Evolutionary conservation across 768 basidiomycete species (phyloP), one percentile per base, ranked within the genome.

Genomic region (Psilocybe cyanescens): DNA sequence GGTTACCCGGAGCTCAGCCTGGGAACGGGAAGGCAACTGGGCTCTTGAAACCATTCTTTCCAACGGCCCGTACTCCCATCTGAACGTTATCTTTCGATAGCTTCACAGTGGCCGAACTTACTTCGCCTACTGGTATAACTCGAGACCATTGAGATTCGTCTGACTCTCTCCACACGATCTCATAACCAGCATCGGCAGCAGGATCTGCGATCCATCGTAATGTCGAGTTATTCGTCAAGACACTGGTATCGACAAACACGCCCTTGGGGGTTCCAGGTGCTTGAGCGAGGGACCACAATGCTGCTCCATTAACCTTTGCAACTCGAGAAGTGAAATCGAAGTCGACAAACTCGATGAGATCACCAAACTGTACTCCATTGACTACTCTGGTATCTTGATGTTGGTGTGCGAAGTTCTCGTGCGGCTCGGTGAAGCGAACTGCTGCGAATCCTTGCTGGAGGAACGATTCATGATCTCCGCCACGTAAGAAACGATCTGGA

Each of bases 401-500:
- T 69, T 86, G 83, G 66, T 85, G 83, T 35, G 80, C 82, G 67
- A 83, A 85, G 67, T 85, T 79, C 69, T 86, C 83, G 68, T 81
- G 73, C 7, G 83, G 84, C 63, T 85, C 85, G 0, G 82, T 84
- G 74, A 84, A 85, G 28, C 83, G 80, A 28, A 83, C 80, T 0
- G 84, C 85, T 8, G 85, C 74, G 72, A 80, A 84, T 11, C 83
- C 84, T 60, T 73, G 73, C 35, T 71, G 65, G 29, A 84, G 74
- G 81, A 85, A 85, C 16, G 80, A 78, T 41, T 74, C 65, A 63
- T 85, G 83, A 66, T 86, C 84, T 5, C 84, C 83, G n/a, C 83
- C 83, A 17, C 85, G 80, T 30, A 84, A 75, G 74, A 79, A 86
- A 12, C 84, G 78, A 67, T 86, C 83, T 14, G 79, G 78, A 14